Base-by-base conservation (phyloP, 306 rosid genomes). In the Prunus salicina region DNA sequence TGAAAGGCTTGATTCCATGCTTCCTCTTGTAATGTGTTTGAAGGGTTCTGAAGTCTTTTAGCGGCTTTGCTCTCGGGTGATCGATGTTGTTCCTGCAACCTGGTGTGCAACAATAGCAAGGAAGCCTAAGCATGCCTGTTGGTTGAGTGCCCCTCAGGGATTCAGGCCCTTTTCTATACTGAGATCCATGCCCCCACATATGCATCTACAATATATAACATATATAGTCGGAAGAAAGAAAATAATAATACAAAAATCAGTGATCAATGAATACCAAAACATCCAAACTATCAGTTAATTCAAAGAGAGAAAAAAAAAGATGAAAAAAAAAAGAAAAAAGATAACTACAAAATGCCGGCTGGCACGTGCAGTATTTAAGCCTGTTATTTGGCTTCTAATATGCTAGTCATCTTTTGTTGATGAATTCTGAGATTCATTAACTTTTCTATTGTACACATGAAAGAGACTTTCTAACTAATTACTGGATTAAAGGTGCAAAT, bases 171-270 rank as follows among this genome's bases (percentile, higher is more conserved):
- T 92, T 92, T 86, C 98, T 87, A 72, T 94, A 94, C 34, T 94
- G 97, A 43, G 98, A 94, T 53, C 98, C 98, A 83, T 94, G 98
- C 86, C 98, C 98, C 98, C 98, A 94, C 98, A 94, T 94, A 81
- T 94, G 98, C 98, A 94, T 94, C 98, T 94, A 63, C 56, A 58
- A 7, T 73, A 38, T 38, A 38, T 38, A 38, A 6, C 9, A 38
- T 38, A 38, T 14, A 73, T 34, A 72, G 43, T 12, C 15, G 6
- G 8, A 18, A 62, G n/a, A 34, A 60, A 27, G 18, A 25, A 25
- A 22, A 60, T 22, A 25, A 22, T 25, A 60, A 13, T 1, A 12
- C 14, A 46, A 19, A 64, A 66, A 66, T 20, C 11, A 66, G 30
- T 24, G 47, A 32, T 68, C 30, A 45, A 46, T 41, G 38, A 68